Conservation (phyloP, 352 stramenopile genomes). For the Pythium phragmiticola region DNA sequence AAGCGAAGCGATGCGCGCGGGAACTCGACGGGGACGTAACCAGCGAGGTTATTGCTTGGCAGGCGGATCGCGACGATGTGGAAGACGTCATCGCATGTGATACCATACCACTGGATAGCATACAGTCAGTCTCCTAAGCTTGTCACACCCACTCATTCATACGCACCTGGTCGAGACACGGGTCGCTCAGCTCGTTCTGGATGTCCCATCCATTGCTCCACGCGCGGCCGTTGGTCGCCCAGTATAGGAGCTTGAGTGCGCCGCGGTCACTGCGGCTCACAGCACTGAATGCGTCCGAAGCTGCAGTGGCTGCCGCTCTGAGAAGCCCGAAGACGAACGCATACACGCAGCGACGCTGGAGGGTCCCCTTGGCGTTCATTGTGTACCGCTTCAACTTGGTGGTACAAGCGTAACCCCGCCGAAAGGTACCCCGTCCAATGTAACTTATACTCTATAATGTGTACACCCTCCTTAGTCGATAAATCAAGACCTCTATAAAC, state of each 20-base stretch:
- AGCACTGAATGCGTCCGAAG: slow-evolving; percentile 5
- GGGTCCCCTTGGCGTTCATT: not conserved
- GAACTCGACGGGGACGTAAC: slow-evolving; percentile 54
- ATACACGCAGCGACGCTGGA: not conserved
- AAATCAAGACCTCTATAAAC: slow-evolving; percentile 15
- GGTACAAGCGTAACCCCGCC: not conserved
- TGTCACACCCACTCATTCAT: not conserved
- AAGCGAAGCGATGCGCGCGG: slow-evolving; percentile 42
- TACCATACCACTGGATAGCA: slow-evolving; percentile 57
- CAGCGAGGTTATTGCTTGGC: slow-evolving; percentile 61
- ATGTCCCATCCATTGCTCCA: slow-evolving; percentile 61
- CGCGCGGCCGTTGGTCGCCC: slow-evolving; percentile 49
- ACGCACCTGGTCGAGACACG: slow-evolving; percentile 46
- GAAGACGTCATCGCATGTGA: slow-evolving; percentile 48
- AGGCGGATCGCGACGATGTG: slow-evolving; percentile 61
- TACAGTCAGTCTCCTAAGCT: not conserved
- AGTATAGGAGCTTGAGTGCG: slow-evolving; percentile 67
- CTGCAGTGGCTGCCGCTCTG: not conserved
- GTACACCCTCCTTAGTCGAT: too few species aligned
- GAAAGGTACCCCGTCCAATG: not conserved
- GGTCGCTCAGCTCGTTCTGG: slow-evolving; percentile 65
- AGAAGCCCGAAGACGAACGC: not conserved
- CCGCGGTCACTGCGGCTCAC: slow-evolving; percentile 47
- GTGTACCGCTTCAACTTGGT: not conserved
- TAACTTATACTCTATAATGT: too few species aligned